Evolutionary conservation across 2,329 filamentous ascomycete species (phyloP).

Genomic region (Fusarium subglutinans): DNA sequence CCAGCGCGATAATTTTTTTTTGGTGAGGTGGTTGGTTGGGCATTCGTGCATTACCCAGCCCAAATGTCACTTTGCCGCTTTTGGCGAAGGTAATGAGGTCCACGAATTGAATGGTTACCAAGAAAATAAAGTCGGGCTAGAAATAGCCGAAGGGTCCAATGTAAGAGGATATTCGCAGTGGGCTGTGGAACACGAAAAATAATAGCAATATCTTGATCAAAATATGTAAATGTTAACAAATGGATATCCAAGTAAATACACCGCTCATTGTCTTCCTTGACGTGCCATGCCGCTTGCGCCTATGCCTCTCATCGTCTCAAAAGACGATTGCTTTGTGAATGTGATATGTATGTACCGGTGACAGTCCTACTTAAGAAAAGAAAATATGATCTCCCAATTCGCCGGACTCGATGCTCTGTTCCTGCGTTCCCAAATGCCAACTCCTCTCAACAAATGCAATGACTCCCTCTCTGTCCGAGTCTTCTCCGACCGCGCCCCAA

Average conservation of each 20-base stretch:
- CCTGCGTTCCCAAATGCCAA: conserved; percentile 6
- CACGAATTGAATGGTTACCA: background rate
- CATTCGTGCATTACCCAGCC: conserved; percentile 34
- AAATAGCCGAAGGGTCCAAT: conserved; percentile 5
- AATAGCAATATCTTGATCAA: conserved; percentile 7
- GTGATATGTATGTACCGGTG: conserved; percentile 10
- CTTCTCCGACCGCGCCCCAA: conserved; percentile 18
- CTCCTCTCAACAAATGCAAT: conserved; percentile 36
- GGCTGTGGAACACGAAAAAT: background rate
- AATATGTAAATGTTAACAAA: conserved; percentile 34
- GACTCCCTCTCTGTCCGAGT: conserved; percentile 18
- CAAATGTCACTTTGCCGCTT: conserved; percentile 20
- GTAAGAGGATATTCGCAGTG: background rate
- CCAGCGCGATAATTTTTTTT: background rate
- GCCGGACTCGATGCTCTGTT: conserved; percentile 11
- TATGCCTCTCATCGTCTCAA: conserved; percentile 18
- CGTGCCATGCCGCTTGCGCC: conserved; percentile 25
- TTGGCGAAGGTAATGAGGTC: conserved; percentile 10
- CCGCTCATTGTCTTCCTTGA: conserved; percentile 27
- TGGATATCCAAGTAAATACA: conserved; percentile 39
- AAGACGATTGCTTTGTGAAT: conserved; percentile 17
- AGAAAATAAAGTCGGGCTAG: background rate
- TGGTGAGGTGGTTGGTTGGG: conserved; percentile 36
- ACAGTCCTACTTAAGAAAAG: conserved; percentile 11
- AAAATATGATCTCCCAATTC: conserved; percentile 9